Conservation (phyloP, 345 rosid species). For the Hibiscus mutabilis region DNA sequence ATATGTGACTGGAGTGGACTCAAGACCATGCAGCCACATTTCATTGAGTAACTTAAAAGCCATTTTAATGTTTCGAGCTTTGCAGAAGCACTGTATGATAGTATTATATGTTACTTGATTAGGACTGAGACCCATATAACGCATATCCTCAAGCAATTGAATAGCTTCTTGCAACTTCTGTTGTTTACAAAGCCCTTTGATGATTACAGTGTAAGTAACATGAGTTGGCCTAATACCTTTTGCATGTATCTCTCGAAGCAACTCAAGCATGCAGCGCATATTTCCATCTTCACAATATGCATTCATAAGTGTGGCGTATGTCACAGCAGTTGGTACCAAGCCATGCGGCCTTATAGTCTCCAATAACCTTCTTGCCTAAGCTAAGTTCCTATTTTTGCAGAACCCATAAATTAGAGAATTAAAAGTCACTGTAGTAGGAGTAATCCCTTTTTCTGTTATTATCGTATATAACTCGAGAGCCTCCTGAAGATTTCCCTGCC, state of each 20-base stretch:
- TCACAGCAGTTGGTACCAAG: slow-evolving; percentile 9
- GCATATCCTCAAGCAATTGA: slow-evolving; percentile 7
- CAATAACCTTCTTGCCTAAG: slow-evolving; percentile 9
- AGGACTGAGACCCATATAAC: slow-evolving; percentile 11
- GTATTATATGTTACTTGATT: slow-evolving; percentile 9
- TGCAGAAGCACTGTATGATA: slow-evolving; percentile 13
- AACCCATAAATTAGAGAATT: slow-evolving; percentile 15
- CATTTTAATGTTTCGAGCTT: neutral
- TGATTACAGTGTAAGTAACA: slow-evolving; percentile 39
- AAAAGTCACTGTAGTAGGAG: slow-evolving; percentile 15
- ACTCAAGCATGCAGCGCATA: slow-evolving; percentile 22
- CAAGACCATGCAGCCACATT: neutral
- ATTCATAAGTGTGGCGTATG: slow-evolving; percentile 59
- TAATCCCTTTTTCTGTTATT: slow-evolving; percentile 34
- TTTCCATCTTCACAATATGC: slow-evolving; percentile 52
- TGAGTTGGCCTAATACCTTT: slow-evolving; percentile 35
- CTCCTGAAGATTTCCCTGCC: slow-evolving; percentile 41
- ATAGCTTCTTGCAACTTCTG: slow-evolving; percentile 6
- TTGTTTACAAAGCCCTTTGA: slow-evolving; percentile 10
- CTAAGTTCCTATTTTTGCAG: slow-evolving; percentile 1
- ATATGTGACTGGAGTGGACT: slow-evolving; percentile 11
- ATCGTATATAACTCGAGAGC: slow-evolving; percentile 41
- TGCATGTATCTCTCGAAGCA: slow-evolving; percentile 48
- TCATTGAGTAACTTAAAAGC: slow-evolving; percentile 5
- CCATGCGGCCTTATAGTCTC: neutral